Base-by-base conservation (phyloP, 2,329 filamentous ascomycete genomes). In the Lasiodiplodia sp. region DNA sequence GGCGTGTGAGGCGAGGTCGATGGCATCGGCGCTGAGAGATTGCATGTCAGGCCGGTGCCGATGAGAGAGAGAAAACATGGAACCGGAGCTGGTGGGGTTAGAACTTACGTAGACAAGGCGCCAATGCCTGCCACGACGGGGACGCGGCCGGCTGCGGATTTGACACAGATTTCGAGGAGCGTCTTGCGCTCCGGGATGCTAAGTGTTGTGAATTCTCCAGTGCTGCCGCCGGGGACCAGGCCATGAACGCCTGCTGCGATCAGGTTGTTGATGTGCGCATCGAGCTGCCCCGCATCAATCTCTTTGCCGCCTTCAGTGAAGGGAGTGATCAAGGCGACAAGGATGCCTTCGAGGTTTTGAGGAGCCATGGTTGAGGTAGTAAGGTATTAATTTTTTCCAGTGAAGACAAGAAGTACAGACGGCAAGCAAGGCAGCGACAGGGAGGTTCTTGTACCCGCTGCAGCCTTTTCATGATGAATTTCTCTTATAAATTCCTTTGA, bases 171-270 rank as follows among this genome's bases (percentile, higher is more conserved):
- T 70, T 83, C 78, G 10, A 83, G 74, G 8, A 84, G 76, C 28
- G 80, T 74, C 71, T 85, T 85, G 66, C 84, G 81, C 71, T 86
- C 84, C 8, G 81, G 76, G 11, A 77, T 71, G 23, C 76, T 77
- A 68, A 85, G 72, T 6, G 81, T 78, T 5, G 83, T 83, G 75
- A 86, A 86, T 71, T 86, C 84, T 64, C 83, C 84, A 0, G 82
- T 84, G 74, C 83, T 85, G 55, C 84, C 84, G 5, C 83, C 83
- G 0, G 84, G 84, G 1, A 86, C 84, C 25, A 86, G 78, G 38
- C 84, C 84, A 71, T 86, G 84, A 21, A 84, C 77, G 3, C 84
- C 84, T 0, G 79, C 79, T 4, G 75, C 70, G 68, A 86, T 79
- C 16, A 84, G 78, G 66, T 78, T 78, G 67, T 85, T 78, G 71